Conservation (phyloP, 2,329 filamentous ascomycete species). For the Botrytis byssoidea region DNA sequence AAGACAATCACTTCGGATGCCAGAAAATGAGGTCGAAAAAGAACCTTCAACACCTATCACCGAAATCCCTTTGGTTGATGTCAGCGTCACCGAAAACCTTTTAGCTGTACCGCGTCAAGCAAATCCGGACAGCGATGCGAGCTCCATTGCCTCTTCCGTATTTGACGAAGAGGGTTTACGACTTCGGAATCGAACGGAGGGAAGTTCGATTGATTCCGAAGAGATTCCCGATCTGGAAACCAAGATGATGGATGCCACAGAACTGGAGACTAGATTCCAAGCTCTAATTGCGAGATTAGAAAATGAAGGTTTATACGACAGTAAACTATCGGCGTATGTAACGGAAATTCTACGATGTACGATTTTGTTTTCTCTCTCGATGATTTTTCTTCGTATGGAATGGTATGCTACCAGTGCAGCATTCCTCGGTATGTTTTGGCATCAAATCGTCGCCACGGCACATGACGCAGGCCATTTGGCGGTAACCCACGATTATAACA, state of each 20-base stretch:
- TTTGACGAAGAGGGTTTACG: constrained; percentile 2
- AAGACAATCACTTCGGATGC: constrained; percentile 22
- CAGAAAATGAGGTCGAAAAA: constrained; percentile 3
- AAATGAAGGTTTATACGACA: constrained; percentile 77
- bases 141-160: constrained; percentile 6
- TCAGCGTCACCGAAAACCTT: constrained; percentile 66
- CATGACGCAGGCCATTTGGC: constrained; percentile 98
- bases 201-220: constrained; percentile 39
- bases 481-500: constrained; percentile 85
- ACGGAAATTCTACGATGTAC: constrained; percentile 72
- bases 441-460: constrained; percentile 88
- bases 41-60: constrained; percentile 5
- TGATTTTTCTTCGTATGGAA: constrained; percentile 58
- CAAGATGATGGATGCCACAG: not conserved
- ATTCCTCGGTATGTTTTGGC: constrained; percentile 83
- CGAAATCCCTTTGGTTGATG: constrained; percentile 1
- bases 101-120: constrained; percentile 44
- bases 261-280: constrained; percentile 8
- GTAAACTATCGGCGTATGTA: constrained; percentile 77
- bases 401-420: constrained; percentile 71
- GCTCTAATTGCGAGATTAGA: constrained; percentile 13
- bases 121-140: constrained; percentile 4
- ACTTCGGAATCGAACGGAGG: constrained; percentile 32
- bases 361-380: constrained; percentile 61
- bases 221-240: constrained; percentile 21